These are phyloP conservation scores for Metschnikowia orientalis DNA, from an alignment of 805 yeast genomes.

Conservation along the genomic window DNA sequence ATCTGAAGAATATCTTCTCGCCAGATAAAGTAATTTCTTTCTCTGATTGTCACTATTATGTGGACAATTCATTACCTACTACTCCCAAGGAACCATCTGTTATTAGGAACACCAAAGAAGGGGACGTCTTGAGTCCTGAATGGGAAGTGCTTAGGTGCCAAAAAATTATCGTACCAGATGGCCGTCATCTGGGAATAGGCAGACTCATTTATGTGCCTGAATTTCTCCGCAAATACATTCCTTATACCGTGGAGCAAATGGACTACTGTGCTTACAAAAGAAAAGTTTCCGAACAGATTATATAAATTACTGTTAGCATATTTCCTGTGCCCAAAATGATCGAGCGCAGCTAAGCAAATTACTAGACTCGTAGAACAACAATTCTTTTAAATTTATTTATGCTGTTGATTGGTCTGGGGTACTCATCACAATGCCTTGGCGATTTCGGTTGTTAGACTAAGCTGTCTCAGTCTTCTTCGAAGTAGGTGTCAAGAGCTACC, in stretches of 20 bases:
- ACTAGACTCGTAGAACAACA: too few species aligned
- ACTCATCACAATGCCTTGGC: too few species aligned
- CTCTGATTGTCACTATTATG: constrained; percentile 58
- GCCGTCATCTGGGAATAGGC: constrained; percentile 50
- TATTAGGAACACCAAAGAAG: constrained; percentile 11
- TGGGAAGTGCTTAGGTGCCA: constrained; percentile 52
- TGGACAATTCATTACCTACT: constrained; percentile 54
- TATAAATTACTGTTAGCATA: too few species aligned
- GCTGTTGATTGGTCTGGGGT: too few species aligned
- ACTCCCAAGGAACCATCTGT: constrained; percentile 38
- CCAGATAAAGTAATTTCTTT: constrained; percentile 48
- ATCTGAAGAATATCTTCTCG: constrained; percentile 67
- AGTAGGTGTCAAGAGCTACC: constrained; percentile 48
- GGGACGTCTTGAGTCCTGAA: constrained; percentile 17
- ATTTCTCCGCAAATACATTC: constrained; percentile 20
- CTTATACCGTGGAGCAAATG: constrained; percentile 40
- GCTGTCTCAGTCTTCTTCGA: constrained; percentile 34
- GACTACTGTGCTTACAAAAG: constrained; percentile 43
- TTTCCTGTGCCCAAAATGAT: too few species aligned
- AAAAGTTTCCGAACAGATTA: not conserved
- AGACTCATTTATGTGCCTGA: constrained; percentile 51
- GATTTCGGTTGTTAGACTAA: too few species aligned
- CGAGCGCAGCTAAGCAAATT: too few species aligned
- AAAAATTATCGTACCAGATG: constrained; percentile 50
- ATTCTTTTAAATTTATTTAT: too few species aligned